Evolutionary conservation across 352 stramenopile species (phyloP).

Genomic region (Globisporangium radiosum): DNA sequence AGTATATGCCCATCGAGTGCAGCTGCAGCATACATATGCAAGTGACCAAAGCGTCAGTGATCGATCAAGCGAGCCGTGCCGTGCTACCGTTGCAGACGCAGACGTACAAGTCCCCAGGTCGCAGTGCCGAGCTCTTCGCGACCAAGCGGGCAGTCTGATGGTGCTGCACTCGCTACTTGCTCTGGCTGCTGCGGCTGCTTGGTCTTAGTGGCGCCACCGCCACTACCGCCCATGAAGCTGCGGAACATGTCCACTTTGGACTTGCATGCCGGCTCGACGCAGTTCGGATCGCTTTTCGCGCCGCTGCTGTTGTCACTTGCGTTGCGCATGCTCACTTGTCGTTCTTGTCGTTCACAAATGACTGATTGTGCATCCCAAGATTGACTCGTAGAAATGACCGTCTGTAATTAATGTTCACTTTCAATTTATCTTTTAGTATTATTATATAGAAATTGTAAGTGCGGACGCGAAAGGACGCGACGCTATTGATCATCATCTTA

Average conservation of each 20-base stretch:
- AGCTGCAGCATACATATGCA: slow-evolving; percentile 37
- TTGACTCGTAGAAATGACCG: no score
- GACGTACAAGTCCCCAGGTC: slow-evolving; percentile 82
- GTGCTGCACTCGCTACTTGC: slow-evolving; percentile 10
- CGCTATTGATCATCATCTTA: neutral
- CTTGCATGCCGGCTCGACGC: slow-evolving; percentile 76
- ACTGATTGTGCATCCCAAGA: neutral
- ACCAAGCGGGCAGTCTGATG: slow-evolving; percentile 73
- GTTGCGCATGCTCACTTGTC: neutral
- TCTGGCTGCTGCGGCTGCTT: slow-evolving; percentile 7
- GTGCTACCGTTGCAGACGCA: neutral
- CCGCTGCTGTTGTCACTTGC: slow-evolving; percentile 19
- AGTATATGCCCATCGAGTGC: slow-evolving; percentile 95
- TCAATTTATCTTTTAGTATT: neutral
- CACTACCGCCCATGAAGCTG: slow-evolving; percentile 50
- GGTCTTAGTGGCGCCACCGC: slow-evolving; percentile 13
- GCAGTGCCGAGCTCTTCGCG: slow-evolving; percentile 81
- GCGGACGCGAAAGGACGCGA: neutral
- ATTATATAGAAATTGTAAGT: neutral
- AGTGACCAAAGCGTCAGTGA: neutral
- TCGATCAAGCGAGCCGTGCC: no score
- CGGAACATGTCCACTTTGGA: slow-evolving; percentile 85
- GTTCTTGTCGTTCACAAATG: neutral
- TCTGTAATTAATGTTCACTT: neutral
- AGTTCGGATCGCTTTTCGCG: slow-evolving; percentile 70